phyloP scores from a whole-genome alignment of 2,329 filamentous ascomycete genomes.

The Cladophialophora psammophila region DNA sequence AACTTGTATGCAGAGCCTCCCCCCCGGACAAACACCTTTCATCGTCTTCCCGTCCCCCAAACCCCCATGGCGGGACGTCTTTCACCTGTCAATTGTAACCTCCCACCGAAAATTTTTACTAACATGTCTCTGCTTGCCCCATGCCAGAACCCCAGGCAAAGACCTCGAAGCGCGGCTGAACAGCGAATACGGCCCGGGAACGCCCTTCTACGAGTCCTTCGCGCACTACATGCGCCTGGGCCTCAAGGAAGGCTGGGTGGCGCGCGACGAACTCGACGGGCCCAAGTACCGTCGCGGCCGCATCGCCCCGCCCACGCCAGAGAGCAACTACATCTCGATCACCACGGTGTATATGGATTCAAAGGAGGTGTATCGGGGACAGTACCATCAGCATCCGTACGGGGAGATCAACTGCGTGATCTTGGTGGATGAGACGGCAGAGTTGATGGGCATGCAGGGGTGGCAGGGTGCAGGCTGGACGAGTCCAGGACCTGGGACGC shows the following conservation, averaged over 20 bases:
- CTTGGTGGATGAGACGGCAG: slow-evolving; percentile 57
- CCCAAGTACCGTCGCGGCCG: slow-evolving; percentile 58
- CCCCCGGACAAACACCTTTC: background rate
- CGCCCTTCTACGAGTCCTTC: slow-evolving; percentile 54
- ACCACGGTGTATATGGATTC: slow-evolving; percentile 67
- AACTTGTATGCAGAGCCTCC: slow-evolving; percentile 40
- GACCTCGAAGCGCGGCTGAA: slow-evolving; percentile 56
- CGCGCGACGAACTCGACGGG: slow-evolving; percentile 54
- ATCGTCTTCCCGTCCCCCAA: background rate
- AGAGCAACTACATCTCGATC: slow-evolving; percentile 62
- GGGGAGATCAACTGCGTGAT: slow-evolving; percentile 65
- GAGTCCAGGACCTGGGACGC: slow-evolving; percentile 61
- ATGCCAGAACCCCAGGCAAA: slow-evolving; percentile 54
- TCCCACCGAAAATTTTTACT: background rate
- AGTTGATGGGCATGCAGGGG: slow-evolving; percentile 63
- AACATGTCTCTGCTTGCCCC: background rate
- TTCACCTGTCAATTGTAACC: background rate
- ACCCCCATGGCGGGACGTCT: background rate
- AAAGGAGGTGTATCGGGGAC: slow-evolving; percentile 57
- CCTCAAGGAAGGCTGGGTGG: slow-evolving; percentile 56
- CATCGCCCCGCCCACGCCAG: slow-evolving; percentile 55
- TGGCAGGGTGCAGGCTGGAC: slow-evolving; percentile 67
- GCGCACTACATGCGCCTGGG: slow-evolving; percentile 50
- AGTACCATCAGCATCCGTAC: slow-evolving; percentile 63
- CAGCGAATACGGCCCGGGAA: slow-evolving; percentile 54